Percentiles rank a stretch among this genome's conserved stretches.
Conservation (phyloP, 257 asterid species). For the Gentiana macrophylla region DNA sequence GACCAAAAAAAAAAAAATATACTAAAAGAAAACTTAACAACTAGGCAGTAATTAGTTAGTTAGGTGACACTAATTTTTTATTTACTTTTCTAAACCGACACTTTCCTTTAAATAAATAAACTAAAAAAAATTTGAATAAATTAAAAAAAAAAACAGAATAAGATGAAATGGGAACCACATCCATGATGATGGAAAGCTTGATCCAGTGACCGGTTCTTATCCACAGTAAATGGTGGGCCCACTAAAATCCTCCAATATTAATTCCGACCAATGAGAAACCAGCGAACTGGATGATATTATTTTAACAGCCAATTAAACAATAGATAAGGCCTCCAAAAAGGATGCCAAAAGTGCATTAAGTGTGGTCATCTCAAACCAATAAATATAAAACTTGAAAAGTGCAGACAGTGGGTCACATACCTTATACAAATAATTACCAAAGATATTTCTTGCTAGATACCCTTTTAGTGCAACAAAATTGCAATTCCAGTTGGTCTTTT, state of each 20-base stretch:
- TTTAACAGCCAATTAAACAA: conserved; percentile 36
- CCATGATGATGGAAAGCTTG: conserved; percentile 9
- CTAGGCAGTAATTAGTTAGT: too few relatives aligned
- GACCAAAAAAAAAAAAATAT: too few relatives aligned
- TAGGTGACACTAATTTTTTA: too few relatives aligned
- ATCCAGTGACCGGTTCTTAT: conserved; percentile 25
- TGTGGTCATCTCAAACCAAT: conserved; percentile 6
- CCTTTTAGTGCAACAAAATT: background rate
- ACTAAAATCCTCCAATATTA: conserved; percentile 33
- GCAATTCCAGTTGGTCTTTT: conserved; percentile 1
- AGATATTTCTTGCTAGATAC: background rate
- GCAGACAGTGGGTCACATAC: conserved; percentile 42
- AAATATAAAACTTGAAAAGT: conserved; percentile 33
- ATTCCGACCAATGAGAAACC: conserved; percentile 44
- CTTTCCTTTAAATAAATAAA: too few relatives aligned
- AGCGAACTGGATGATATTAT: conserved; percentile 22
- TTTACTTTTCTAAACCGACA: too few relatives aligned
- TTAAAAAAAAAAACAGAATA: too few relatives aligned
- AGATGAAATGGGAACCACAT: too few relatives aligned
- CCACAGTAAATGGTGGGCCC: conserved; percentile 23
- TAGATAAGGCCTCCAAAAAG: conserved; percentile 40
- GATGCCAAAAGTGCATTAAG: conserved; percentile 25
- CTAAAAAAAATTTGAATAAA: too few relatives aligned
- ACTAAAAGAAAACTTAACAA: too few relatives aligned
- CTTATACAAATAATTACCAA: conserved; percentile 34